phyloP scores from a whole-genome alignment of 2,329 filamentous ascomycete genomes.

The Sphaerulina musiva region DNA sequence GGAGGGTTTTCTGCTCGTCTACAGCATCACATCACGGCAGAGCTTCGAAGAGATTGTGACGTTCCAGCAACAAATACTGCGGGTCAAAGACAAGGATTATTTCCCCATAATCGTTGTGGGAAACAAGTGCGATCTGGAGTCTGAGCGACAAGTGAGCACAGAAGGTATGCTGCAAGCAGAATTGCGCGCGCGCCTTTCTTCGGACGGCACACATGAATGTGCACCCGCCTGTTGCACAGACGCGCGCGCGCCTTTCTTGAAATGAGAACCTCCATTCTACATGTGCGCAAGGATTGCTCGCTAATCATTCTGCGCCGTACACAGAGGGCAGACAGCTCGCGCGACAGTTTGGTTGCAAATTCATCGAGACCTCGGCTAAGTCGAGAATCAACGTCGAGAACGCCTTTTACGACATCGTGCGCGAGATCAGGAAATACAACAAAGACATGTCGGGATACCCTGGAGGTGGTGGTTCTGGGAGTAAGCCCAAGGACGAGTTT shows the following conservation, averaged over 20 bases:
- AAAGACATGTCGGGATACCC: slow-evolving; percentile 92
- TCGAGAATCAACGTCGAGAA: slow-evolving; percentile 97
- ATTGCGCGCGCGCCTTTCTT: background rate
- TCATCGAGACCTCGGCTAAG: slow-evolving; percentile 98
- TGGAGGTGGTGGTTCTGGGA: slow-evolving; percentile 48
- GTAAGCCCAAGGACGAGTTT: slow-evolving; percentile 54
- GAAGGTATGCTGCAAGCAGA: slow-evolving; percentile 55
- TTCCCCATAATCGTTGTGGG: slow-evolving; percentile 99
- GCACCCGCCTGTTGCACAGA: slow-evolving; percentile 17
- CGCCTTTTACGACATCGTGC: slow-evolving; percentile 96
- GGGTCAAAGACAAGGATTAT: slow-evolving; percentile 99
- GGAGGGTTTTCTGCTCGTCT: slow-evolving; percentile 94
- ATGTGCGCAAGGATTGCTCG: background rate
- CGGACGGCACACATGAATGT: slow-evolving; percentile 12
- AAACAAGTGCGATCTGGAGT: slow-evolving; percentile 98
- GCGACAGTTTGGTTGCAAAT: slow-evolving; percentile 86
- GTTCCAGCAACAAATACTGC: slow-evolving; percentile 96
- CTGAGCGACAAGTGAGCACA: slow-evolving; percentile 82
- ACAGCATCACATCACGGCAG: slow-evolving; percentile 95
- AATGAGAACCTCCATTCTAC: background rate
- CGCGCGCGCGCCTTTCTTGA: slow-evolving; percentile 2
- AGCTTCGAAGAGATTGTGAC: slow-evolving; percentile 98
- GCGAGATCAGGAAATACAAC: slow-evolving; percentile 97
- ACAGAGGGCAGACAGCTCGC: slow-evolving; percentile 86
- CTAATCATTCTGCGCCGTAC: slow-evolving; percentile 8